Percentiles rank a stretch among this genome's conserved stretches.
Conservation (phyloP, 2,329 filamentous ascomycete species). For the Aspergillus alliaceus region DNA sequence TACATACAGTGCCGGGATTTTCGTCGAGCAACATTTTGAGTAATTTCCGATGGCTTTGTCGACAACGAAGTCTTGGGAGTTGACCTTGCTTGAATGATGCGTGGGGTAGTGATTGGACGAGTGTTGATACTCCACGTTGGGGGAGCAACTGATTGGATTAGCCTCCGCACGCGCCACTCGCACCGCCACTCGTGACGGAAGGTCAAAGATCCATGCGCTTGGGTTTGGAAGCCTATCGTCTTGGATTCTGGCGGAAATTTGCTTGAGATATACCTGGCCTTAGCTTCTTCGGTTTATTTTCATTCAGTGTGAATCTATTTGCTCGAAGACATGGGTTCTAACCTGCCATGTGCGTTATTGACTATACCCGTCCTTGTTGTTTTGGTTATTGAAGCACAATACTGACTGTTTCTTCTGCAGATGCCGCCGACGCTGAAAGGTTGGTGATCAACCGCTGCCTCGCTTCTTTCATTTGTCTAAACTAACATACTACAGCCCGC, state of each 20-base stretch:
- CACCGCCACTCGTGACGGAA: conserved; percentile 29
- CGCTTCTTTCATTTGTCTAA: not conserved
- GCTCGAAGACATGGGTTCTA: conserved; percentile 40
- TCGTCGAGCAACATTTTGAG: conserved; percentile 88
- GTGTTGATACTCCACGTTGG: conserved; percentile 26
- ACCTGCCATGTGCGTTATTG: conserved; percentile 50
- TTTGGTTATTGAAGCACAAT: not conserved
- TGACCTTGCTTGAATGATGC: not conserved
- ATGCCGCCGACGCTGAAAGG: conserved; percentile 97
- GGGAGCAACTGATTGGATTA: conserved; percentile 29
- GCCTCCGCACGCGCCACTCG: conserved; percentile 30
- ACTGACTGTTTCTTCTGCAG: conserved; percentile 49
- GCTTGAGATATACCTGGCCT: not conserved
- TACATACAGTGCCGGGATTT: conserved; percentile 76
- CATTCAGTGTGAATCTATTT: not conserved
- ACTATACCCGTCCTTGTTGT: not conserved
- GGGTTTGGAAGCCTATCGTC: not conserved
- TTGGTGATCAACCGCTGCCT: conserved; percentile 42
- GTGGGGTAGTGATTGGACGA: not conserved
- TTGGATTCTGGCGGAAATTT: not conserved
- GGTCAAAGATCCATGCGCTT: not conserved
- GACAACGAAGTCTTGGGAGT: not conserved
- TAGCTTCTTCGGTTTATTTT: not conserved
- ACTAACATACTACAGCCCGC: conserved; percentile 57
- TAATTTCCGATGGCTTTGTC: not conserved